Conservation (phyloP, 352 stramenopile genomes). For the Sclerospora graminicola region DNA sequence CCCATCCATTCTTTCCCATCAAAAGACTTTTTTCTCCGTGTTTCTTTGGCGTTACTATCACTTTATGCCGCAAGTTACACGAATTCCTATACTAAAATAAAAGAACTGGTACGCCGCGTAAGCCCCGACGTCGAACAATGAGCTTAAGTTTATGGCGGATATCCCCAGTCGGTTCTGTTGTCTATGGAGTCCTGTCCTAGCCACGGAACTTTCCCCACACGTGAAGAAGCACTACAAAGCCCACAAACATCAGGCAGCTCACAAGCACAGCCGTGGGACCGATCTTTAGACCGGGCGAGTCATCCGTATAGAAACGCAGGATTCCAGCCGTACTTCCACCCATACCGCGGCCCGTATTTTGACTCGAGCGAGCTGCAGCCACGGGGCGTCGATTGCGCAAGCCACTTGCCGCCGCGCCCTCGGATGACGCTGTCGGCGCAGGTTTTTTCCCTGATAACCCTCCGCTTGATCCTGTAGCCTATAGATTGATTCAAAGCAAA, state of each 20-base stretch:
- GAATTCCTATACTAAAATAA: slow-evolving; percentile 24
- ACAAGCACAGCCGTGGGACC: slow-evolving; percentile 93
- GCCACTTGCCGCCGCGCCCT: slow-evolving; percentile 56
- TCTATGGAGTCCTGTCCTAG: slow-evolving; percentile 31
- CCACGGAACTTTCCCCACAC: slow-evolving; percentile 95
- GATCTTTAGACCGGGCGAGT: slow-evolving; percentile 93
- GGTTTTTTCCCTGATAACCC: slow-evolving; percentile 50
- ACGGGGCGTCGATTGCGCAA: slow-evolving; percentile 67
- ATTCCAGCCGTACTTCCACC: slow-evolving; percentile 86
- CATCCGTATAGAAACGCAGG: slow-evolving; percentile 96
- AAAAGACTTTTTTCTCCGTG: too few species aligned
- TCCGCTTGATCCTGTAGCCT: slow-evolving; percentile 20
- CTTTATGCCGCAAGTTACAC: background rate
- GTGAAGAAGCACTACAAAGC: slow-evolving; percentile 94
- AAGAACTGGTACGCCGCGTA: slow-evolving; percentile 18
- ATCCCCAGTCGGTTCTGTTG: slow-evolving; percentile 6
- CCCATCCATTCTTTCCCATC: background rate
- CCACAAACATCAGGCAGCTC: slow-evolving; percentile 92
- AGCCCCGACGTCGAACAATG: background rate
- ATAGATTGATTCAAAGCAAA: too few species aligned
- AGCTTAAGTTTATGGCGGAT: too few species aligned
- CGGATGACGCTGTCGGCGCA: slow-evolving; percentile 41
- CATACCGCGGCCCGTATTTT: slow-evolving; percentile 79
- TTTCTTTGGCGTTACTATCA: slow-evolving; percentile 13
- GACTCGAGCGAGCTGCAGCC: slow-evolving; percentile 22